Evolutionary conservation across 1,284 basidiomycete genomes (phyloP), one percentile per base, ranked within the genome.

Genomic region (Puccinia novopanici): DNA sequence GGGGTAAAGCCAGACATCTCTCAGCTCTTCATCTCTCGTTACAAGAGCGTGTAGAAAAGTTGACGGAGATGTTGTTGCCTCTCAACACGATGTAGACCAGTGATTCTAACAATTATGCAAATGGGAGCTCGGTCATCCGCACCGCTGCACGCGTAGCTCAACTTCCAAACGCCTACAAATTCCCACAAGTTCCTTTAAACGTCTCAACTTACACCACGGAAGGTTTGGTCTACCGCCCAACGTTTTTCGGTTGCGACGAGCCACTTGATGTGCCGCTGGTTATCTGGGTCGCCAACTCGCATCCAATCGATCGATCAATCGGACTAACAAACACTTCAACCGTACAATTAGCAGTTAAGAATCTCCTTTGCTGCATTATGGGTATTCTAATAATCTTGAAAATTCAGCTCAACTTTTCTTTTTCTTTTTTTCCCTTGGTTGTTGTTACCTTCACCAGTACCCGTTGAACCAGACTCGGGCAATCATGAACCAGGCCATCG

Each of bases 171-270:
- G 40, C 54, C 34, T 78, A 70, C 40, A 78, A 78, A 70, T 80
- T 80, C 42, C 77, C 77, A 0, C 67, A 80, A 72, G 77, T 80
- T 50, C 77, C 77, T 9, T 40, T 48, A 37, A 37, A 80, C 17
- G 68, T 80, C 27, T 70, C 67, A 24, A 63, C 52, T 13, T 80
- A 70, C 55, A 72, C 77, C 37, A 57, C 67, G 17, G 45, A 59
- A 48, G 77, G 77, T 37, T 52, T 80, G 40, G 77, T 72, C 19
- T 15, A 50, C 40, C 77, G 57, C 27, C 77, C 77, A 12, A 80
- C 77, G 17, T 80, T 80, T 59, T 79, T 79, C 57, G 76, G 76
- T 10, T 79, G 76, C 24, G 67, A 79, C 42, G 67, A 79, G 57
- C 34, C 34, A 57, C 13, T 59, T 3, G 76, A 79, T 27, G 67